These are phyloP conservation scores for Exophiala alcalophila DNA, from an alignment of 2,329 filamentous ascomycete genomes.

Conservation along the genomic window DNA sequence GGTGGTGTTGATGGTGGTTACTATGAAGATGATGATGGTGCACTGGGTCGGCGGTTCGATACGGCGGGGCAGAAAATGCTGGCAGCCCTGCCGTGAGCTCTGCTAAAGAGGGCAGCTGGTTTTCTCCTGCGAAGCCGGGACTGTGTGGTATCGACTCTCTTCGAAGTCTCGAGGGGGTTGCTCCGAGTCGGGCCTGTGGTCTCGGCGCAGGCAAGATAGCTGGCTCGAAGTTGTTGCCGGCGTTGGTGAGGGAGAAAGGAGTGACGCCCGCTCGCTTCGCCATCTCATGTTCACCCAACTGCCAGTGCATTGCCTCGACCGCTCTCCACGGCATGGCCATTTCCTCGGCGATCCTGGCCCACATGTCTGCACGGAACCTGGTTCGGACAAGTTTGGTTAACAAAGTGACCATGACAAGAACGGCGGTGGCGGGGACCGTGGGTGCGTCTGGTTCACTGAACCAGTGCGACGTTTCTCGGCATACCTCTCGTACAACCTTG, in stretches of 20 bases:
- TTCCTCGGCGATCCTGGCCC: conserved; percentile 91
- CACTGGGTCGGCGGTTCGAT: conserved; percentile 20
- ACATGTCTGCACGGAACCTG: conserved; percentile 98
- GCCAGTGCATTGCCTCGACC: conserved; percentile 98
- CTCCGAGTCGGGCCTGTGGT: conserved; percentile 13
- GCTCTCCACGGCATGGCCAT: conserved; percentile 94
- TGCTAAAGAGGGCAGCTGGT: conserved; percentile 44
- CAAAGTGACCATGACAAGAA: conserved; percentile 6
- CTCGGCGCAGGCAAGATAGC: conserved; percentile 16
- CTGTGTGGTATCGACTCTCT: conserved; percentile 38
- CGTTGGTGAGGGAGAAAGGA: conserved; percentile 70
- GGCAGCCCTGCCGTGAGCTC: conserved; percentile 48
- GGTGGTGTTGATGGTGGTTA: too few relatives aligned
- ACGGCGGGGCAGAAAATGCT: conserved; percentile 42
- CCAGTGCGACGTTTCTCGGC: conserved; percentile 36
- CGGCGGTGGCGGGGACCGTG: too few relatives aligned
- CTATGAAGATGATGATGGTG: conserved; percentile 31
- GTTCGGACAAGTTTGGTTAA: conserved; percentile 7
- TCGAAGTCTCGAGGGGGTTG: conserved; percentile 35
- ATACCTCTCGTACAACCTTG: conserved; percentile 90
- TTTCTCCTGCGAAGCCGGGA: conserved; percentile 37
- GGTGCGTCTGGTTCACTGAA: too few relatives aligned
- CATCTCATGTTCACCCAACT: conserved; percentile 91
- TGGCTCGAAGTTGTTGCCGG: conserved; percentile 14
- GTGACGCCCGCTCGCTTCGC: conserved; percentile 84